These are phyloP conservation scores for Lavandula angustifolia DNA, from an alignment of 257 asterid species.

Conservation along the genomic window DNA sequence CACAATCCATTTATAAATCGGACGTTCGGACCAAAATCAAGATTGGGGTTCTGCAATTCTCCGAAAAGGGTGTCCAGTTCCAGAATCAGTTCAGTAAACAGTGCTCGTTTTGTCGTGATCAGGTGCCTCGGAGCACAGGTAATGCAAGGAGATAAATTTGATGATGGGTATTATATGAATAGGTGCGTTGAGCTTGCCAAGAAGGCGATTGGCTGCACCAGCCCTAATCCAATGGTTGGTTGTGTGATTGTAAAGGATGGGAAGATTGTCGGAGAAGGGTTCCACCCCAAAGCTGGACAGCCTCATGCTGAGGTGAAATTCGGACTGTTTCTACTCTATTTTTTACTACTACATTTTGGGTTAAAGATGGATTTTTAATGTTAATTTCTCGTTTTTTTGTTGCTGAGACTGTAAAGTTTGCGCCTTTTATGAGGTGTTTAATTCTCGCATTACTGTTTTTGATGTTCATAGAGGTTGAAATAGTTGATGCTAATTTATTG, in stretches of 20 bases:
- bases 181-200: constrained; percentile 85
- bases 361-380: constrained; percentile 3
- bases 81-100: constrained; percentile 34
- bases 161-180: constrained; percentile 75
- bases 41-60: constrained; percentile 42
- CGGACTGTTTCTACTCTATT: not conserved
- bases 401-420: not conserved
- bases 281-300: constrained; percentile 96
- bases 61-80: constrained; percentile 43
- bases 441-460: constrained; percentile 11
- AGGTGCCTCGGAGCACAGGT: constrained; percentile 41
- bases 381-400: constrained; percentile 10
- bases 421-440: constrained; percentile 1
- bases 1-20: constrained; percentile 23
- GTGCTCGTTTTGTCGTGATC: constrained; percentile 32
- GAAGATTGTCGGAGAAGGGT: constrained; percentile 83
- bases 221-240: constrained; percentile 98
- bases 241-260: constrained; percentile 88
- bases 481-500: constrained; percentile 1
- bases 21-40: constrained; percentile 31
- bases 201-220: constrained; percentile 76
- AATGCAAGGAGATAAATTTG: constrained; percentile 33
- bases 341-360: constrained; percentile 11
- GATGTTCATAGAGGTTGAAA: not conserved
- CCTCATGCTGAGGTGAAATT: constrained; percentile 91